These are phyloP conservation scores for Tetrahymena thermophila DNA, from an alignment of 73 alveolate species.

Conservation along the genomic window DNA sequence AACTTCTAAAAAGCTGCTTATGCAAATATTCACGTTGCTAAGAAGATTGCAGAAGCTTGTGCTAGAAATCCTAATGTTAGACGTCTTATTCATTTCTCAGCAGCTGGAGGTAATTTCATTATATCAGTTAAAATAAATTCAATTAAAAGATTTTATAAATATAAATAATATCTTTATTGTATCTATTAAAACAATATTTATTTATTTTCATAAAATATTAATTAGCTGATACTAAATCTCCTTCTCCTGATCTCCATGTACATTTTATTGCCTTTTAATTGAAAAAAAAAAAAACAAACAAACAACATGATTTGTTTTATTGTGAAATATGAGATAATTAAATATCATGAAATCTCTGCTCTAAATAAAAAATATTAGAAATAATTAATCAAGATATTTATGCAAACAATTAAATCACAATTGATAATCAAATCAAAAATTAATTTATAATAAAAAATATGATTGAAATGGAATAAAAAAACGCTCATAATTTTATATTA, in stretches of 20 bases:
- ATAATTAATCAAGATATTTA: too few species aligned
- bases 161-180: too few species aligned
- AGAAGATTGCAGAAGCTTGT: conserved; percentile 51
- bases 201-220: not conserved
- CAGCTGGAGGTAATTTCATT: conserved; percentile 41
- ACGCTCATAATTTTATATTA: not conserved
- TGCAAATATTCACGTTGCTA: conserved; percentile 43
- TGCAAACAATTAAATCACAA: too few species aligned
- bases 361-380: too few species aligned
- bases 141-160: too few species aligned
- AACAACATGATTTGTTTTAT: not conserved
- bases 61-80: conserved; percentile 45
- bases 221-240: not conserved
- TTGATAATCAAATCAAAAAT: too few species aligned
- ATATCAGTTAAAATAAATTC: too few species aligned
- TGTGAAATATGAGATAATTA: too few species aligned
- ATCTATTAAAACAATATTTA: not conserved
- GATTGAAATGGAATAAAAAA: not conserved
- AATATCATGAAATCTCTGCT: too few species aligned
- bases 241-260: conserved; percentile 4
- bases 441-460: too few species aligned
- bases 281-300: too few species aligned
- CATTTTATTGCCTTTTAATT: not conserved
- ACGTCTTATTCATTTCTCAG: conserved; percentile 55
- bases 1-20: conserved; percentile 31